Conservation (phyloP, 345 rosid species). For the Ceriops decandra region DNA sequence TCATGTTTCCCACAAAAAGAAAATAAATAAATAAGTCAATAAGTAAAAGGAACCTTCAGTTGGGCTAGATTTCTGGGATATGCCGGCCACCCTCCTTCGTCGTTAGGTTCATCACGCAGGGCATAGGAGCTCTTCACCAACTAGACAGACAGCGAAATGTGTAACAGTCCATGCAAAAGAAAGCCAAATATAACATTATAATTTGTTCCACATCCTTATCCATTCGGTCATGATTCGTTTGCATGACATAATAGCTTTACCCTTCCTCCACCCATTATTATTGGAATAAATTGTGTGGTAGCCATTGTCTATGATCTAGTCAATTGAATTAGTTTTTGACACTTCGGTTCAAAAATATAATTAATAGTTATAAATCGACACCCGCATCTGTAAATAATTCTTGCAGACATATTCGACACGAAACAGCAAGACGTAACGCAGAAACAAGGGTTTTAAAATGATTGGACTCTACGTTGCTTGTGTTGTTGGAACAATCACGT, state of each 20-base stretch:
- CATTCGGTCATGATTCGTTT: slow-evolving; percentile 6
- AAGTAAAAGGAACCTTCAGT: not conserved
- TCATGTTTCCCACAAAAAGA: no score
- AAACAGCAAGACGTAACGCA: not conserved
- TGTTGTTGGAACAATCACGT: slow-evolving; percentile 23
- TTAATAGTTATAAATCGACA: no score
- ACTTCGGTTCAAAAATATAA: no score
- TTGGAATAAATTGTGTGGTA: not conserved
- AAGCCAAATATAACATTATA: not conserved
- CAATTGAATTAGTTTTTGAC: no score
- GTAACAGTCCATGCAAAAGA: slow-evolving; percentile 7
- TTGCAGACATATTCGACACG: no score
- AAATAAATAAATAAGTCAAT: no score
- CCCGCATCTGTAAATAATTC: no score
- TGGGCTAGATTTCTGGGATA: slow-evolving; percentile 39
- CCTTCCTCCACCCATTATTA: not conserved
- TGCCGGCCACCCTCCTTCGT: slow-evolving; percentile 16
- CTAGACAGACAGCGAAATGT: slow-evolving; percentile 15
- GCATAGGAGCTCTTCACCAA: slow-evolving; percentile 10
- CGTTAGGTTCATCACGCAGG: slow-evolving; percentile 1
- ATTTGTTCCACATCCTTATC: slow-evolving; percentile 18
- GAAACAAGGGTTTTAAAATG: not conserved
- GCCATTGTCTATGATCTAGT: not conserved
- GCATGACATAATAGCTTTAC: not conserved
- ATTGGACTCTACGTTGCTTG: slow-evolving; percentile 14